Percentiles rank a stretch among this genome's conserved stretches.
Conservation (phyloP, 257 asterid genomes). For the Gentiana straminea region DNA sequence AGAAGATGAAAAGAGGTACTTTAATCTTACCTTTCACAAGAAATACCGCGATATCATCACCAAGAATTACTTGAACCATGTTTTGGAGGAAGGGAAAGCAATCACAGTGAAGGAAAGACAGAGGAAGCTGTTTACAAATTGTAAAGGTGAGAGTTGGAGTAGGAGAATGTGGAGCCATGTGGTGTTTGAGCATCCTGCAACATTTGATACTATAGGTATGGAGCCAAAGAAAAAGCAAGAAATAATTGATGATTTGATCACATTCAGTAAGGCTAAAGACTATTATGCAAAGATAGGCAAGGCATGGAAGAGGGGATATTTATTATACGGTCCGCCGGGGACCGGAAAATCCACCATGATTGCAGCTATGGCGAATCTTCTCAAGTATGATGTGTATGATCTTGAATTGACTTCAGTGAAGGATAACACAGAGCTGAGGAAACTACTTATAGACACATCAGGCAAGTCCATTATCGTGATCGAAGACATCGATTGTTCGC, state of each 20-base stretch:
- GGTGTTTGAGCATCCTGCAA: slow-evolving; percentile 3
- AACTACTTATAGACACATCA: slow-evolving; percentile 2
- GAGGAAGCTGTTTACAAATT: slow-evolving; percentile 1
- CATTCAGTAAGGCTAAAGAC: not conserved
- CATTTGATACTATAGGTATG: not conserved
- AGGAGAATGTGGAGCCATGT: slow-evolving; percentile 4
- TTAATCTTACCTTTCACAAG: too few relatives aligned
- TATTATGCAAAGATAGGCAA: slow-evolving; percentile 2
- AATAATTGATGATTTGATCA: slow-evolving; percentile 1
- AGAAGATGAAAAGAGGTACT: too few relatives aligned
- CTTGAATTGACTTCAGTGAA: slow-evolving; percentile 5
- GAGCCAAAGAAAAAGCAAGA: slow-evolving; percentile 2
- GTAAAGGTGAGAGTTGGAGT: not conserved
- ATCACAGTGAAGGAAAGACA: not conserved
- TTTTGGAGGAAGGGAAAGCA: slow-evolving; percentile 4
- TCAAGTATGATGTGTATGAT: slow-evolving; percentile 7
- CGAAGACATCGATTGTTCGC: slow-evolving; percentile 5
- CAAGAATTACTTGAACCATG: slow-evolving; percentile 10
- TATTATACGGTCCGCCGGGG: slow-evolving; percentile 6
- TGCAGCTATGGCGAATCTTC: slow-evolving; percentile 2
- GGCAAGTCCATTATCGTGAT: slow-evolving; percentile 5
- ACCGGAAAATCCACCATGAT: slow-evolving; percentile 5
- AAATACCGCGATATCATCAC: slow-evolving; percentile 18
- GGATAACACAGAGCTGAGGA: not conserved
- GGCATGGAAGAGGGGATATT: slow-evolving; percentile 6